Base-by-base conservation (phyloP, 2,329 filamentous ascomycete species). In the Diaporthe caulivora region DNA sequence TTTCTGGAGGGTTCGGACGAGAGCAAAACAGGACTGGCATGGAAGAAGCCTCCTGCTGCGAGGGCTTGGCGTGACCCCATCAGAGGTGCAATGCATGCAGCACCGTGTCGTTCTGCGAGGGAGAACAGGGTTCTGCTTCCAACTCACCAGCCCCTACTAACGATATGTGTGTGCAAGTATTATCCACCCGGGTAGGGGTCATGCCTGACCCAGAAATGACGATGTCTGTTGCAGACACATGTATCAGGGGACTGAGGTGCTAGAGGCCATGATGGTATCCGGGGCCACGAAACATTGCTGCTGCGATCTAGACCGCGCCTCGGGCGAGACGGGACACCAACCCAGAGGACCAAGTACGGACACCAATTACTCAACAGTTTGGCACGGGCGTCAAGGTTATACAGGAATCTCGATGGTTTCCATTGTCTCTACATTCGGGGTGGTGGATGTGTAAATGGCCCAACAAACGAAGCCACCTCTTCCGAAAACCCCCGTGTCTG, bases 341-440 rank as follows among this genome's bases (percentile, higher is more conserved):
- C 13, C 10, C 42, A 49, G 26, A 24, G 18, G 60, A 49, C 26
- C 18, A 51, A 49, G 26, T 51, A 17, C 55, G 31, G 15, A 40
- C 34, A n/a, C n/a, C 55, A 15, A 29, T 65, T 31, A 40, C 62
- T 67, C 62, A 53, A 53, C 62, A 53, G 8, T 53, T 67, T 67
- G 29, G 47, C 47, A 1, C 1, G 24, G 40, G 31, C 15, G 21
- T 18, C 40, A 15, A 26, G 11, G 18, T 53, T 21, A 21, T 67
- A 53, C 62, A 40, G 31, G 62, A 67, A 67, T 67, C 47, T 67
- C 47, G 62, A 67, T 53, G 31, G n/a, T 53, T 31, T 67, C 31
- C 62, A 67, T 67, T 31, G 62, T 53, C 31, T 67, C n/a, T 67
- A n/a, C 31, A 67, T 67, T 67, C 62, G 47, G 29, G n/a, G 44